Conservation (phyloP, 129 eudicot genomes). For the Helichrysum umbraculigerum region DNA sequence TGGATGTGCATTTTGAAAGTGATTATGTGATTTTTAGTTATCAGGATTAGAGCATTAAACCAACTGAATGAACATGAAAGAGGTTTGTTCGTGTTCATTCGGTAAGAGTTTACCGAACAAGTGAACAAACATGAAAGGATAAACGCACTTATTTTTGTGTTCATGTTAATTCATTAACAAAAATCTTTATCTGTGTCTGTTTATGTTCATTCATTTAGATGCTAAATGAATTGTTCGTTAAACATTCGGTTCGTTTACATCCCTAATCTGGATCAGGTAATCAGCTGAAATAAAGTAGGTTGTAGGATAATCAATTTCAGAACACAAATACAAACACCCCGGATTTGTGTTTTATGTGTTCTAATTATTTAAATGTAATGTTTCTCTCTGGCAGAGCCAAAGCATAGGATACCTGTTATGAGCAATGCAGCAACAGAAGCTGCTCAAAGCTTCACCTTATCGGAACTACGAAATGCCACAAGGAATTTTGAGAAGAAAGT, state of each 20-base stretch:
- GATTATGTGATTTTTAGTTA: neutral
- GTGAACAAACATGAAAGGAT: neutral
- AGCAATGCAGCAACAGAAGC: slow-evolving; percentile 68
- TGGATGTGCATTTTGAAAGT: slow-evolving; percentile 10
- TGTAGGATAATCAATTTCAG: neutral
- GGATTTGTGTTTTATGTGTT: neutral
- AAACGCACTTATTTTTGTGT: neutral
- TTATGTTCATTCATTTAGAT: neutral
- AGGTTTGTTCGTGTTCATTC: neutral
- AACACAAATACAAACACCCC: neutral
- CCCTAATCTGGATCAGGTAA: neutral
- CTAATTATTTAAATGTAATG: slow-evolving; percentile 13
- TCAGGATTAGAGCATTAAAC: neutral
- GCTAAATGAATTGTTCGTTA: neutral
- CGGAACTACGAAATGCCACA: slow-evolving; percentile 78
- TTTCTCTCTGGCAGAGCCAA: slow-evolving; percentile 34
- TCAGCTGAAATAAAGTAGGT: neutral
- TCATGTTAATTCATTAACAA: neutral
- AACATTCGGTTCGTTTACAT: neutral
- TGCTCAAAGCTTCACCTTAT: slow-evolving; percentile 77
- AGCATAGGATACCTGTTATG: slow-evolving; percentile 44
- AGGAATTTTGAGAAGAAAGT: slow-evolving; percentile 77
- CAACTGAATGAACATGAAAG: neutral
- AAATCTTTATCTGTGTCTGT: neutral
- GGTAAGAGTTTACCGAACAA: neutral